Base-by-base conservation (phyloP, 179 eudicot genomes). In the Beta corolliflora region DNA sequence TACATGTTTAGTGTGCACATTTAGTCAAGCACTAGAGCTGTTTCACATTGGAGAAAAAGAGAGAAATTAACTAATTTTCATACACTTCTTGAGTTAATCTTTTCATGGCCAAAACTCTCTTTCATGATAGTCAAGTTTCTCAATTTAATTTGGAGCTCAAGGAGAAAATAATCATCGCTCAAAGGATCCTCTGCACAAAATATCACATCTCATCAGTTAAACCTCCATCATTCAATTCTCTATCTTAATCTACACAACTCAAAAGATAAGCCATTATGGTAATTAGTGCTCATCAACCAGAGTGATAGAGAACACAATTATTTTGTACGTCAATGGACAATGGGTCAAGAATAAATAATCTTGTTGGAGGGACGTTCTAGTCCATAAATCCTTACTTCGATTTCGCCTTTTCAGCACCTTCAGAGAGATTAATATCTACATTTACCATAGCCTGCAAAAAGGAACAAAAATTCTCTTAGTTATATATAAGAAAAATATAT, bases 401-500 rank as follows among this genome's bases (percentile, higher is more conserved):
- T 61, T 52, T 4, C 4, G 48, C 77, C 23, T 58, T 58, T 29
- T 65, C 25, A 21, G 58, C 55, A 79, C 60, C 18, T 53, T 23
- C 44, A 21, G 5, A 61, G 71, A 3, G 63, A 46, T 61, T 76
- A 82, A 65, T 69, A 9, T 71, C 55, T 82, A 71, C 84, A 82
- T 71, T 65, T 18, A 14, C 84, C 84, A 21, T 52, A 61, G 19
- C 84, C 84, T 82, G n/a, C 71, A 77, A 77, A 73, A 82, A 29
- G 13, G 23, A 25, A 54, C 56, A 8, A 9, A 21, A 65, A 31
- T 1, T 11, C 9, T 12, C 25, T 76, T 11, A 71, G 66, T 50
- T 68, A 25, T 25, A 25, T 25, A 25, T 10, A 76, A 52, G 55
- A 11, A 72, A 52, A 31, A 44, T 54, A 73, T 44, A 72, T 52